Percentiles rank a stretch among this genome's conserved stretches.
Evolutionary conservation across 352 stramenopile genomes (phyloP).

Genomic region (Phytophthora kernoviae): DNA sequence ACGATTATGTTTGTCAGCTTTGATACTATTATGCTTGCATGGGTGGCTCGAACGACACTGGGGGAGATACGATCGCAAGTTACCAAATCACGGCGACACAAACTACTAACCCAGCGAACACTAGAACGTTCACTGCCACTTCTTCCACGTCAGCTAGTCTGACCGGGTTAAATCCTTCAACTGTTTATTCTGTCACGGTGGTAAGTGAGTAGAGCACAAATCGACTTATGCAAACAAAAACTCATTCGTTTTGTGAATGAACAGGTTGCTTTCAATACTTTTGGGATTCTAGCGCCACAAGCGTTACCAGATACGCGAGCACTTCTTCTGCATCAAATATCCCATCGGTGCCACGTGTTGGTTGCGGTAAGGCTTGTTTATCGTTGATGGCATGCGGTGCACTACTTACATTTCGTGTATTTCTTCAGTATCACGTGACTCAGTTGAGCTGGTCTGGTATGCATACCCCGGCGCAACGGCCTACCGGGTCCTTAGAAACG

Average conservation of each 20-base stretch:
- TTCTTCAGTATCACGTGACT: slow-evolving; percentile 33
- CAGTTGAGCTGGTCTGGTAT: slow-evolving; percentile 50
- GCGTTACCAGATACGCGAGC: slow-evolving; percentile 29
- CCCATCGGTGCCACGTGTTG: slow-evolving; percentile 27
- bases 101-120: slow-evolving; percentile 13
- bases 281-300: slow-evolving; percentile 19
- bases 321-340: slow-evolving; percentile 24
- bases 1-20: slow-evolving; percentile 35
- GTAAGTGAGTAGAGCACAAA: slow-evolving; percentile 26
- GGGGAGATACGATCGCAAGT: slow-evolving; percentile 36
- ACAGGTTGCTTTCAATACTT: slow-evolving; percentile 22
- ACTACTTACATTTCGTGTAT: too few relatives aligned
- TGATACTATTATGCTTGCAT: slow-evolving; percentile 35
- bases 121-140: background rate
- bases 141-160: slow-evolving; percentile 2
- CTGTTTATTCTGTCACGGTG: slow-evolving; percentile 45
- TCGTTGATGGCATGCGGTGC: too few relatives aligned
- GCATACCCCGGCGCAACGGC: slow-evolving; percentile 36
- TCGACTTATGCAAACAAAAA: background rate
- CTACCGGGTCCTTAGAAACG: slow-evolving; percentile 49
- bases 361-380: slow-evolving; percentile 33
- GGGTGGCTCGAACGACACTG: slow-evolving; percentile 43
- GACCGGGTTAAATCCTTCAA: slow-evolving; percentile 15
- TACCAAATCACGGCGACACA: slow-evolving; percentile 33
- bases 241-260: background rate